Conservation (phyloP, 352 stramenopile species). For the Globisporangium megalacanthum region DNA sequence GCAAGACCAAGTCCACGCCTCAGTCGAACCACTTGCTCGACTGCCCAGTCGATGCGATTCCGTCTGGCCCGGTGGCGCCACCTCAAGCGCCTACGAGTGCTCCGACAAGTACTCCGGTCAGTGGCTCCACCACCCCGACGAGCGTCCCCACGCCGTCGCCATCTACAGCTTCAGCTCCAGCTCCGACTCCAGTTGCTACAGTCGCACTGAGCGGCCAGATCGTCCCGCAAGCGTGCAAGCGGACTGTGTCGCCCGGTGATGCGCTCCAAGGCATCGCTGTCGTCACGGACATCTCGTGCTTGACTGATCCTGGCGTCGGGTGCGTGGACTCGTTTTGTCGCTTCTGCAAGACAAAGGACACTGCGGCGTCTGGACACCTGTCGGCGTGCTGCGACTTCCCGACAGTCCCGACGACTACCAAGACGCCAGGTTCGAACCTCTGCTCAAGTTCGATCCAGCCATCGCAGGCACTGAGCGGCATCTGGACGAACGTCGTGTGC, state of each 20-base stretch:
- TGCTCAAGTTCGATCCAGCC: conserved; percentile 4
- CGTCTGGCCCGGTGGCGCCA: neutral
- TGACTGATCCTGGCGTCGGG: neutral
- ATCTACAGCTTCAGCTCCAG: neutral
- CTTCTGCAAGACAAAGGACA: conserved; percentile 13
- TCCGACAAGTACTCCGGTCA: neutral
- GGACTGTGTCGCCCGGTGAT: conserved; percentile 2
- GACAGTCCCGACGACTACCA: neutral
- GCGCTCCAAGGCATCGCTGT: conserved; percentile 4
- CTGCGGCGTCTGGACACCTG: conserved; percentile 1
- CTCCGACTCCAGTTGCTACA: neutral
- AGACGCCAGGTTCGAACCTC: conserved; percentile 2
- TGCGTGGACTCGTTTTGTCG: conserved; percentile 6
- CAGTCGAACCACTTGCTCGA: conserved; percentile 9
- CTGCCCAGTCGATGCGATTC: conserved; percentile 4
- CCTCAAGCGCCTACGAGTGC: neutral
- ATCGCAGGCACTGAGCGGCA: conserved; percentile 8
- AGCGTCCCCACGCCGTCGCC: neutral
- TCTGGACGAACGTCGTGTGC: conserved; percentile 13
- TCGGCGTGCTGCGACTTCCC: conserved; percentile 4
- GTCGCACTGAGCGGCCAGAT: neutral
- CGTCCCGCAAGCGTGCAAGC: conserved; percentile 3
- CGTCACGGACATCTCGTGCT: conserved; percentile 8
- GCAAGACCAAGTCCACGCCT: conserved; percentile 6
- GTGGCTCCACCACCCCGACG: neutral